A percentile compares a stretch with the other conserved stretches of the same genome.
Conservation (phyloP, 257 asterid species). For the Lantana camara region DNA sequence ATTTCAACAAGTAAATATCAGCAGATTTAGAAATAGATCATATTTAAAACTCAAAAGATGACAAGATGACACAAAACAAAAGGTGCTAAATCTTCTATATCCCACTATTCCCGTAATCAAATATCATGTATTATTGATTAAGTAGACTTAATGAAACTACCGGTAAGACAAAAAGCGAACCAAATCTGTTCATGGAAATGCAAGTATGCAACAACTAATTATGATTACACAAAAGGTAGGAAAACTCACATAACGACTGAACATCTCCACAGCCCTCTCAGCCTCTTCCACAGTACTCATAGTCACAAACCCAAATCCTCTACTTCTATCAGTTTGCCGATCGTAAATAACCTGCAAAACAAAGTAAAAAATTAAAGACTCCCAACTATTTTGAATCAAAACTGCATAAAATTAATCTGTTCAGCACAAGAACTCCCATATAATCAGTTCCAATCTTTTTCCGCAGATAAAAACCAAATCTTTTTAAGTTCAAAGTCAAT, state of each 20-base stretch:
- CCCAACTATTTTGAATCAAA: neutral
- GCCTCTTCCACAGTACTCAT: constrained; percentile 92
- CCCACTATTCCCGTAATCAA: neutral
- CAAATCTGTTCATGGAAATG: neutral
- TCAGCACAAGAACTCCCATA: neutral
- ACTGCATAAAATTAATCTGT: neutral
- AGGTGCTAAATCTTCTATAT: neutral
- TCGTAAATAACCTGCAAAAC: constrained; percentile 69
- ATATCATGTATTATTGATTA: neutral
- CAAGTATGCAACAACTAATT: neutral
- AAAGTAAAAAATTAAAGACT: too few species aligned
- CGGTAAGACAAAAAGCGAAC: neutral
- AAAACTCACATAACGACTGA: constrained; percentile 74
- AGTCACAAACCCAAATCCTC: constrained; percentile 92
- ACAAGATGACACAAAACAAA: neutral
- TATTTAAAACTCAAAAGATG: neutral
- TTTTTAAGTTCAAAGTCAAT: neutral
- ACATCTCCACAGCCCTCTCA: constrained; percentile 80
- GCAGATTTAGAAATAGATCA: neutral
- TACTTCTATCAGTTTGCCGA: constrained; percentile 79
- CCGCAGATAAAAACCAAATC: too few species aligned
- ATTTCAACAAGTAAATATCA: neutral
- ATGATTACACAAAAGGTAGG: neutral
- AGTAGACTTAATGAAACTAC: neutral
- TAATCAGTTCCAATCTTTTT: neutral